Conservation (phyloP, 176 grass and related monocot genomes). For the Triticum turgidum region DNA sequence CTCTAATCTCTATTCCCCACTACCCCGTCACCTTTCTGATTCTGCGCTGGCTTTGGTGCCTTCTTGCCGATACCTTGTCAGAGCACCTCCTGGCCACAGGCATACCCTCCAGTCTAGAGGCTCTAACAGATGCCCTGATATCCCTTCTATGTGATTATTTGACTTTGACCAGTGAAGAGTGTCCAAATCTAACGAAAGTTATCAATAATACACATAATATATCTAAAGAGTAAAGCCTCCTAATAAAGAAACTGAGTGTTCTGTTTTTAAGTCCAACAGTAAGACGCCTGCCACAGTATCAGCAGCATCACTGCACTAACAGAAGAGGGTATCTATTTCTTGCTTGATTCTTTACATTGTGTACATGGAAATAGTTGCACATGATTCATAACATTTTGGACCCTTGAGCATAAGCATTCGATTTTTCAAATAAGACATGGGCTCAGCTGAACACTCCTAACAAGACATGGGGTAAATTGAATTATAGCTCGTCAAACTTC, state of each 20-base stretch:
- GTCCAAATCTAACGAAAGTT: neutral
- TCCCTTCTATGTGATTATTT: neutral
- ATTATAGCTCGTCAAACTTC: neutral
- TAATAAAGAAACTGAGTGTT: neutral
- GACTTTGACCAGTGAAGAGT: neutral
- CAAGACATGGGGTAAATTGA: neutral
- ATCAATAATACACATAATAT: neutral
- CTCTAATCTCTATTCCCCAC: neutral
- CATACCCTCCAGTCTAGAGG: neutral
- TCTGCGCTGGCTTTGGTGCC: neutral
- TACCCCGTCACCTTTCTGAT: neutral
- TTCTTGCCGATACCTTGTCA: neutral
- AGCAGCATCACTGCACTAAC: neutral
- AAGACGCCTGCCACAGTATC: neutral
- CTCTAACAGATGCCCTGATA: neutral
- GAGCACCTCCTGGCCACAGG: neutral
- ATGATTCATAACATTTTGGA: neutral
- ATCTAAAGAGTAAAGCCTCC: neutral
- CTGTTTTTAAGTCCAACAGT: neutral
- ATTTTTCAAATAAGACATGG: neutral
- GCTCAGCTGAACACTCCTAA: neutral
- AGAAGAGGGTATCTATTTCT: neutral
- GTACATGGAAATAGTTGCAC: neutral
- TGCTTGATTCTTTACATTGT: slow-evolving; percentile 4
- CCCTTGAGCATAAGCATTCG: neutral